A percentile compares a stretch with the other conserved stretches of the same genome.
These are phyloP conservation scores for Fraxinus quadrangulata DNA, from an alignment of 257 asterid species.

Conservation along the genomic window DNA sequence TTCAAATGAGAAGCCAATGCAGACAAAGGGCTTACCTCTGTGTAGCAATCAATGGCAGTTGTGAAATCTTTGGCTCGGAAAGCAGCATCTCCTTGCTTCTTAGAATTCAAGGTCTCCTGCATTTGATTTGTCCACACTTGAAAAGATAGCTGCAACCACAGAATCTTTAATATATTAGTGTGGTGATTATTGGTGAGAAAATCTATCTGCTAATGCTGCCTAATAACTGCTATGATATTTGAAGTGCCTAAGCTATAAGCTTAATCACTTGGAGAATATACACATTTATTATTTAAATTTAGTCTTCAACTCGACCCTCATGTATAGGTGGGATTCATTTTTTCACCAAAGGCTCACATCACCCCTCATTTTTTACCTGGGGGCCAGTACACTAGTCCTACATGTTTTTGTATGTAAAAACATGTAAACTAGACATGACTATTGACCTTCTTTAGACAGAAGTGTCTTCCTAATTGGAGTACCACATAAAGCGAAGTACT, in stretches of 20 bases:
- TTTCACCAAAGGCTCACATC: background rate
- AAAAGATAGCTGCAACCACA: conserved; percentile 77
- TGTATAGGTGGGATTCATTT: background rate
- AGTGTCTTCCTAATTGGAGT: background rate
- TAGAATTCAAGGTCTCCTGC: conserved; percentile 86
- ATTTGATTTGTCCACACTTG: conserved; percentile 97
- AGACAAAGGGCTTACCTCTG: conserved; percentile 50
- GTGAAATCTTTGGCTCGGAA: conserved; percentile 84
- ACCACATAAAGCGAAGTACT: background rate
- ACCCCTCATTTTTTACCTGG: background rate
- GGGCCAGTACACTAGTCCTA: background rate
- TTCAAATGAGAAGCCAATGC: background rate
- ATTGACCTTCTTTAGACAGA: background rate
- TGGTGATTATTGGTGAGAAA: background rate
- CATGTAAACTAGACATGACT: background rate
- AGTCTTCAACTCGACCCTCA: background rate
- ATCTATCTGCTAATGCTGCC: background rate
- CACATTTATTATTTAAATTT: background rate
- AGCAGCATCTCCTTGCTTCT: conserved; percentile 94
- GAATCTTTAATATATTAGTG: conserved; percentile 4
- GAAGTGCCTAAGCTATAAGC: background rate
- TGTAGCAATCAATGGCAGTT: conserved; percentile 74
- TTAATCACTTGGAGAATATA: background rate
- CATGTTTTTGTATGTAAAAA: background rate
- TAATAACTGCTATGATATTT: background rate